A percentile compares a stretch with the other conserved stretches of the same genome.
Evolutionary conservation across 169 alveolate species (phyloP).

Genomic region (Cyclospora cayetanensis): DNA sequence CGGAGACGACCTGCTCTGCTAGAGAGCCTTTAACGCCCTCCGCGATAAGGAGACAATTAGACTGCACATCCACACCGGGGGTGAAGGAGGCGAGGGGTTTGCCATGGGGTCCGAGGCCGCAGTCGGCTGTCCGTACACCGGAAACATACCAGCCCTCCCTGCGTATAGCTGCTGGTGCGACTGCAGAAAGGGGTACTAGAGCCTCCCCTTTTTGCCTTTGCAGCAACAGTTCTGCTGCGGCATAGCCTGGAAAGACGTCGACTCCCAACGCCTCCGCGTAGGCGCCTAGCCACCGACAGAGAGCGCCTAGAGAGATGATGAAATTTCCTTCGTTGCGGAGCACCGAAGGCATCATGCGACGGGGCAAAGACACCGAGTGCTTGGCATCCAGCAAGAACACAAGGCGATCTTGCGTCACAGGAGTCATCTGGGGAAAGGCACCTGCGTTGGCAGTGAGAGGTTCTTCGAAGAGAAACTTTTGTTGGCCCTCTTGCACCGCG

Average conservation of each 20-base stretch:
- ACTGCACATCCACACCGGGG: conserved; percentile 59
- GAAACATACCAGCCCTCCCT: background rate
- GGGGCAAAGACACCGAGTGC: conserved; percentile 76
- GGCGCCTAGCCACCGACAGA: conserved; percentile 88
- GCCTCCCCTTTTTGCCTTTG: background rate
- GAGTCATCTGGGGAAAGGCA: conserved; percentile 74
- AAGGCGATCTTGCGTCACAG: conserved; percentile 74
- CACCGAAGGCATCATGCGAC: conserved; percentile 74
- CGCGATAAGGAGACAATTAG: conserved; percentile 80
- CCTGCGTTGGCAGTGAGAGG: background rate
- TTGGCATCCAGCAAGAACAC: conserved; percentile 70
- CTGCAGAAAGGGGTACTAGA: too few species aligned
- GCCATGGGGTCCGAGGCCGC: background rate
- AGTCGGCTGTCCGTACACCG: conserved; percentile 20
- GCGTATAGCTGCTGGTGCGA: too few species aligned
- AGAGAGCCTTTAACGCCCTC: conserved; percentile 91
- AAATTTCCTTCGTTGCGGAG: conserved; percentile 83
- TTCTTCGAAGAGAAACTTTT: too few species aligned
- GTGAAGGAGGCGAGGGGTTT: background rate
- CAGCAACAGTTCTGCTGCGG: background rate
- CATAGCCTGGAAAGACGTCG: conserved; percentile 81
- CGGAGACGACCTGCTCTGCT: conserved; percentile 78
- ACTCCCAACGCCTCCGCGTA: conserved; percentile 85
- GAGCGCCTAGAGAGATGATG: conserved; percentile 85
- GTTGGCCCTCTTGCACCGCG: too few species aligned